Evolutionary conservation across 768 basidiomycete genomes (phyloP).

Genomic region (Cantharellus anzutake): DNA sequence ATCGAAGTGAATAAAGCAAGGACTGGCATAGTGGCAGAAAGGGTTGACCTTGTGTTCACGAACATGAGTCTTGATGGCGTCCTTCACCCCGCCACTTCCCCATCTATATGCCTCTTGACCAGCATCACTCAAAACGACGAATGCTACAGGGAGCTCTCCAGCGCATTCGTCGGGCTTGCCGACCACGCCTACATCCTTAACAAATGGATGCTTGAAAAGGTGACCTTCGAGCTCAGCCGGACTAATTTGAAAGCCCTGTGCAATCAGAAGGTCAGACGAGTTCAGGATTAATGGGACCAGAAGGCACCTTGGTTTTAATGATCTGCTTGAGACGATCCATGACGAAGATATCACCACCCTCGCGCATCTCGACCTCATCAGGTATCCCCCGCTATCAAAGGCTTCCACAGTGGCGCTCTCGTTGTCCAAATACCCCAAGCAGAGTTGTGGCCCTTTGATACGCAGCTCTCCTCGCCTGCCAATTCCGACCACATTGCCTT

Average conservation of each 20-base stretch:
- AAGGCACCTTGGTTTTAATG: not conserved
- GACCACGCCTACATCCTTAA: constrained; percentile 40
- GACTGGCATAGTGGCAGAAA: not conserved
- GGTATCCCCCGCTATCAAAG: not conserved
- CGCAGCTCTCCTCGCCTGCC: constrained; percentile 8
- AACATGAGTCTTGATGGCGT: constrained; percentile 28
- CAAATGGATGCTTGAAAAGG: constrained; percentile 36
- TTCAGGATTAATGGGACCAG: not conserved
- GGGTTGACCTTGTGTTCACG: not conserved
- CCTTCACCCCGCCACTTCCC: constrained; percentile 24
- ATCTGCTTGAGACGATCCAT: constrained; percentile 44
- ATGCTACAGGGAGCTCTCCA: constrained; percentile 56
- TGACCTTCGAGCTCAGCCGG: constrained; percentile 35
- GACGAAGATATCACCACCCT: constrained; percentile 37
- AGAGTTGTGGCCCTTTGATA: constrained; percentile 7
- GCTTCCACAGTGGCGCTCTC: constrained; percentile 3
- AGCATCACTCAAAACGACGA: constrained; percentile 31
- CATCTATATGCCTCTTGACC: constrained; percentile 18
- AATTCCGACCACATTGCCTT: not conserved
- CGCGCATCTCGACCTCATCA: constrained; percentile 37
- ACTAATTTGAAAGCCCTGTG: constrained; percentile 46
- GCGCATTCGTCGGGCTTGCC: constrained; percentile 43
- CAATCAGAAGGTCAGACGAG: constrained; percentile 2
- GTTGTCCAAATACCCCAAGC: constrained; percentile 7
- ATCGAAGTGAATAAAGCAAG: not conserved